Evolutionary conservation across 1,139 yeast genomes (phyloP).

Genomic region (Magnusiomyces sp.): DNA sequence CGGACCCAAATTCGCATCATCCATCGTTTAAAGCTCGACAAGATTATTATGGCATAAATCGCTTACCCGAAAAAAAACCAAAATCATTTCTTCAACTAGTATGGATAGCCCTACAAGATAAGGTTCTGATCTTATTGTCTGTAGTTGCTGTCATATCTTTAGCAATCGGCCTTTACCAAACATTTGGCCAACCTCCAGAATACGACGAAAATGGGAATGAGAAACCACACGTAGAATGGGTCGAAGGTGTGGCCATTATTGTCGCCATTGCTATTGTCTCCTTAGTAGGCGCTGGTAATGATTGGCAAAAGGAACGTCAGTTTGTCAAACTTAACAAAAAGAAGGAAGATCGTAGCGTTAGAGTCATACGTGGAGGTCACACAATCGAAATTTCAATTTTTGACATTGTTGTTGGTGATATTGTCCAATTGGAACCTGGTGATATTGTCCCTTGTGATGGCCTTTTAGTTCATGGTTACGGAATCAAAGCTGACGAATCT

Average conservation of each 20-base stretch:
- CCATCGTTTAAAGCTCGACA: constrained; percentile 3
- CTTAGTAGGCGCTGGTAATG: constrained; percentile 86
- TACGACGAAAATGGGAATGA: constrained; percentile 69
- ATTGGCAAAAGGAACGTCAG: constrained; percentile 92
- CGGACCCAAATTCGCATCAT: constrained; percentile 1
- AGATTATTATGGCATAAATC: constrained; percentile 52
- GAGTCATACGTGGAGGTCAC: constrained; percentile 66
- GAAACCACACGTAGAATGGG: constrained; percentile 87
- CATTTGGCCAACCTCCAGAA: constrained; percentile 74
- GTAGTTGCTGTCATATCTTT: constrained; percentile 84
- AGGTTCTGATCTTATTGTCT: constrained; percentile 73
- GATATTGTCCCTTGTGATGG: constrained; percentile 90
- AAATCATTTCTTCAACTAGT: constrained; percentile 63
- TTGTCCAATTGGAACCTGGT: constrained; percentile 80
- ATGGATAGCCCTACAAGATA: constrained; percentile 82
- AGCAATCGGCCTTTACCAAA: constrained; percentile 85
- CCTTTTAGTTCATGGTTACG: constrained; percentile 58
- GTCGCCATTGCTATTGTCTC: constrained; percentile 89
- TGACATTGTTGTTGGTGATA: constrained; percentile 79
- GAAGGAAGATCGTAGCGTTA: constrained; percentile 76
- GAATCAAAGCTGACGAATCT: constrained; percentile 84
- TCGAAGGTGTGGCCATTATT: constrained; percentile 95
- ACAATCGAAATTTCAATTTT: constrained; percentile 64
- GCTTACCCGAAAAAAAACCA: constrained; percentile 57
- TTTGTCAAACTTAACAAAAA: constrained; percentile 69